Percentiles rank a stretch among this genome's conserved stretches.
phyloP scores from a whole-genome alignment of 495 filamentous ascomycete genomes.

The Geopyxis carbonaria region DNA sequence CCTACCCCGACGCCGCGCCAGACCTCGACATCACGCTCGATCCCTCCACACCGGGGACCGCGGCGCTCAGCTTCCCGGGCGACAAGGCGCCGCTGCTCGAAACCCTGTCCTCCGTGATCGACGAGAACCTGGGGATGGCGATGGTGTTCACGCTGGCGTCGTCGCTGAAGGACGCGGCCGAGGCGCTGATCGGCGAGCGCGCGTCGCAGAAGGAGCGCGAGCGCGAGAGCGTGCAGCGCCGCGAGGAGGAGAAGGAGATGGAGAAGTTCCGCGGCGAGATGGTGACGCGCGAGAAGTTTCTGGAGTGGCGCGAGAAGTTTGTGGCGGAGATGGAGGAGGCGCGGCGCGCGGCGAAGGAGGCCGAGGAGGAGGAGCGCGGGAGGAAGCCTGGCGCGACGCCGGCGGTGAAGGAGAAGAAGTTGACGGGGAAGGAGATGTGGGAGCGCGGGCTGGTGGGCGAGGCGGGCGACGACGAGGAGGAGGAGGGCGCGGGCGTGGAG shows the following conservation, averaged over 20 bases:
- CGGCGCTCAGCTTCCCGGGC: constrained; percentile 36
- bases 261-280: constrained; percentile 84
- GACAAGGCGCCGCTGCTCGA: constrained; percentile 59
- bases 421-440: constrained; percentile 24
- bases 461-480: constrained; percentile 15
- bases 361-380: constrained; percentile 14
- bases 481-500: constrained; percentile 18
- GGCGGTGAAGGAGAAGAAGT: constrained; percentile 27
- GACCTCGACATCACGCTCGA: constrained; percentile 53
- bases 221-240: constrained; percentile 47
- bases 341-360: constrained; percentile 12
- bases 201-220: constrained; percentile 40
- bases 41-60: constrained; percentile 25
- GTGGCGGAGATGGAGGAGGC: constrained; percentile 51
- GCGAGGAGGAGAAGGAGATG: constrained; percentile 81
- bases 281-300: constrained; percentile 70
- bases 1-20: constrained; percentile 76
- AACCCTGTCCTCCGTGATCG: constrained; percentile 48
- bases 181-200: constrained; percentile 57
- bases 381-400: constrained; percentile 22
- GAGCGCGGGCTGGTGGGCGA: constrained; percentile 22
- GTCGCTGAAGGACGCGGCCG: constrained; percentile 71
- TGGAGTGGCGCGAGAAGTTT: constrained; percentile 67
- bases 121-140: constrained; percentile 89
- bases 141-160: constrained; percentile 90